phyloP scores from a whole-genome alignment of 2,329 filamentous ascomycete species.

The Colletotrichum sp. region DNA sequence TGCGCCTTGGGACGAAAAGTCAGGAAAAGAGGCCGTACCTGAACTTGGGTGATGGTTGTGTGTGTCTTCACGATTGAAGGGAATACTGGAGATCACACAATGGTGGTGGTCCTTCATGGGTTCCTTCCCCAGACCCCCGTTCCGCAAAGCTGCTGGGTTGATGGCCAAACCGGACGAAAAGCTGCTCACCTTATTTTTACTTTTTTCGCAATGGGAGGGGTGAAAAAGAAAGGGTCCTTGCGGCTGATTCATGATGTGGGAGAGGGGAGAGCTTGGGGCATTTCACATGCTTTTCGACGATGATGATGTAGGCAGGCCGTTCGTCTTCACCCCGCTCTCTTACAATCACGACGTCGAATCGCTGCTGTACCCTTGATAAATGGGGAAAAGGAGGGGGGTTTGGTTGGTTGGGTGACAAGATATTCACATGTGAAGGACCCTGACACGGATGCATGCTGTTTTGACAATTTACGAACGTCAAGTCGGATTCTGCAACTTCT shows the following conservation, averaged over 20 bases:
- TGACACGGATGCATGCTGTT: not conserved
- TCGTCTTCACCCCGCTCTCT: not conserved
- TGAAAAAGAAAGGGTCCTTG: not conserved
- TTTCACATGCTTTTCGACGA: not conserved
- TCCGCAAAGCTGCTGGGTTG: not conserved
- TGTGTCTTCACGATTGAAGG: not conserved
- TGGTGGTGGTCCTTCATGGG: not conserved
- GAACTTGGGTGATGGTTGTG: not conserved
- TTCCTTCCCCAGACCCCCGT: not conserved
- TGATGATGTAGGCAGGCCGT: not conserved
- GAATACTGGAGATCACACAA: not conserved
- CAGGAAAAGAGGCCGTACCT: not conserved
- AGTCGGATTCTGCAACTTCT: not conserved
- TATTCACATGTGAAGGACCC: not conserved
- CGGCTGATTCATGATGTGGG: not conserved
- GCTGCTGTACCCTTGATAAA: not conserved
- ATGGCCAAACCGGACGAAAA: not conserved
- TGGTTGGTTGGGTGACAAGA: not conserved
- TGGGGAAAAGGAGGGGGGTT: not conserved
- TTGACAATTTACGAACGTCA: not conserved
- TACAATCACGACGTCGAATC: not conserved
- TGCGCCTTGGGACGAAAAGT: not conserved
- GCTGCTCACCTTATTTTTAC: not conserved
- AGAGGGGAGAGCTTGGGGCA: not conserved
- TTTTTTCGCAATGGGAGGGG: not conserved